A percentile compares a stretch with the other conserved stretches of the same genome.
Conservation (phyloP, 2,329 filamentous ascomycete species). For the Westerdykella sp. region DNA sequence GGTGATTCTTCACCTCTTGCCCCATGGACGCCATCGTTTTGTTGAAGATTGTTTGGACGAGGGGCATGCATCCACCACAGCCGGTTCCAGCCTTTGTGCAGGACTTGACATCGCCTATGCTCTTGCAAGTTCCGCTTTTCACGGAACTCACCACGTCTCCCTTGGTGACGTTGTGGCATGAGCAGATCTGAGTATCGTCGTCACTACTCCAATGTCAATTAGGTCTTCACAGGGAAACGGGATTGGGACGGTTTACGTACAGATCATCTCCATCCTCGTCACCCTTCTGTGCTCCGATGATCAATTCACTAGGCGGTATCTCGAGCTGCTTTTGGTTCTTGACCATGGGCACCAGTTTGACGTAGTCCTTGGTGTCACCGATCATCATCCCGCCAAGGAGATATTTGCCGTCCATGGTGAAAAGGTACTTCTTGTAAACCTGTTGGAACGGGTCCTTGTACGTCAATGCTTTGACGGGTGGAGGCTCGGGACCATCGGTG, state of each 20-base stretch:
- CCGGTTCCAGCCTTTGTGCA: conserved; percentile 90
- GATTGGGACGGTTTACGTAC: conserved; percentile 27
- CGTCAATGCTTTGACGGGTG: conserved; percentile 71
- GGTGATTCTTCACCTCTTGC: conserved; percentile 76
- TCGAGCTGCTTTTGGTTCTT: conserved; percentile 77
- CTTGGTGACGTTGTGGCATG: conserved; percentile 88
- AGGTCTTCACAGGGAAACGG: neutral
- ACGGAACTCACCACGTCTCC: conserved; percentile 66
- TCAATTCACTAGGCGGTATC: conserved; percentile 72
- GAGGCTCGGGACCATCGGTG: conserved; percentile 51
- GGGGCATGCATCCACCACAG: conserved; percentile 83
- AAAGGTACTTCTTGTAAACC: conserved; percentile 91
- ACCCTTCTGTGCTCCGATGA: conserved; percentile 68
- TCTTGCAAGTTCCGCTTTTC: conserved; percentile 74
- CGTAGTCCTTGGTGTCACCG: conserved; percentile 82
- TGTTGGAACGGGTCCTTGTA: conserved; percentile 85
- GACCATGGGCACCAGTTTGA: conserved; percentile 81
- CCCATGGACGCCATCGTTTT: conserved; percentile 80
- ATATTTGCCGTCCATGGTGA: conserved; percentile 83
- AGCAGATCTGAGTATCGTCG: conserved; percentile 85
- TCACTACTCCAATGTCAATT: conserved; percentile 38
- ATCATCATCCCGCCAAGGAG: conserved; percentile 97
- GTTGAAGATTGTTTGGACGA: conserved; percentile 87
- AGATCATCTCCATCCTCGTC: conserved; percentile 74
- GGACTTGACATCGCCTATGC: conserved; percentile 74